Percentiles rank a stretch among this genome's conserved stretches.
These are phyloP conservation scores for Oxyria digyna DNA, from an alignment of 148 eudicot species.

Conservation along the genomic window DNA sequence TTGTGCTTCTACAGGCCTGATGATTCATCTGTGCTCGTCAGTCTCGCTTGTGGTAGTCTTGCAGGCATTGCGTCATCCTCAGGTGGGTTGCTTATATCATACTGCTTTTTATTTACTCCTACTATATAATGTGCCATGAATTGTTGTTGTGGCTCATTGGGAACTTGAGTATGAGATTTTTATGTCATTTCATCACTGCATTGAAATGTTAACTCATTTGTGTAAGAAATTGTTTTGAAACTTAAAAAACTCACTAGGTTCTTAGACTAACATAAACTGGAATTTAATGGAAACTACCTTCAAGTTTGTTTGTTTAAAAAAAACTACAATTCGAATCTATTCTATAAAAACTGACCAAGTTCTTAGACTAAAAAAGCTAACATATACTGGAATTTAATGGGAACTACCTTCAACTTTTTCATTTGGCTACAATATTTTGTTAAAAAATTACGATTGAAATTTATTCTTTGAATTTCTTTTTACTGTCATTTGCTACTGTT, in stretches of 20 bases:
- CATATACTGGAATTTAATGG: too few relatives aligned
- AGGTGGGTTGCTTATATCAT: conserved; percentile 35
- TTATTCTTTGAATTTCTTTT: background rate
- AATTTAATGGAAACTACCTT: too few relatives aligned
- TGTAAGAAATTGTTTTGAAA: background rate
- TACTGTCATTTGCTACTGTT: background rate
- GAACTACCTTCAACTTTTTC: too few relatives aligned
- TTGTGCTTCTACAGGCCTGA: conserved; percentile 40
- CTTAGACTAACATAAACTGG: too few relatives aligned
- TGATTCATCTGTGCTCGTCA: conserved; percentile 62
- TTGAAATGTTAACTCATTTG: background rate
- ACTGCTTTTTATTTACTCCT: background rate
- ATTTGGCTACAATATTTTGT: too few relatives aligned
- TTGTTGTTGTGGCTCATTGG: background rate
- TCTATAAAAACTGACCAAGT: too few relatives aligned
- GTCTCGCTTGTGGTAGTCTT: conserved; percentile 97
- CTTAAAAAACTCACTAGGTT: background rate
- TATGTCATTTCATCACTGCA: background rate
- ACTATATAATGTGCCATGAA: background rate
- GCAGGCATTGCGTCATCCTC: conserved; percentile 93
- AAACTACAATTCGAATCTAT: too few relatives aligned
- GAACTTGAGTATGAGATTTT: background rate
- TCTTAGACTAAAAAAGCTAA: too few relatives aligned
- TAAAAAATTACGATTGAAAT: too few relatives aligned
- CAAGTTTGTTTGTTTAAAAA: too few relatives aligned